A percentile compares a stretch with the other conserved stretches of the same genome.
Evolutionary conservation across 2,329 filamentous ascomycete genomes (phyloP).

Genomic region (Delphinella strobiligena): DNA sequence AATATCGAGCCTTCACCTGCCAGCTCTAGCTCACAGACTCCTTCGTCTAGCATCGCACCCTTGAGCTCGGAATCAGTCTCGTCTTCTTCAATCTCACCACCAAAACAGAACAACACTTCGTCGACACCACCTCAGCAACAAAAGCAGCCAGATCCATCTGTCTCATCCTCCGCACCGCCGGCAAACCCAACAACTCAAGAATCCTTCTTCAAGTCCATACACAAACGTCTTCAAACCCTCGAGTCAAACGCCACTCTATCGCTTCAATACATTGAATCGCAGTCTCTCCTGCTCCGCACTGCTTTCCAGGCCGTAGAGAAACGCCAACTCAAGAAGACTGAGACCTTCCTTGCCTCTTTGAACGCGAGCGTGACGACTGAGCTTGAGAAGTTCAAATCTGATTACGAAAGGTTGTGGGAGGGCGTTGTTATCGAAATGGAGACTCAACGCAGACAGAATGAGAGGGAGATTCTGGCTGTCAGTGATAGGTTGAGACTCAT

Average conservation of each 20-base stretch:
- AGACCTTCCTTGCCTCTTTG: constrained; percentile 68
- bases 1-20: neutral
- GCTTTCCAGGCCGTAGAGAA: constrained; percentile 80
- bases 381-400: constrained; percentile 61
- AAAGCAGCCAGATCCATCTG: neutral
- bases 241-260: constrained; percentile 89
- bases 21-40: neutral
- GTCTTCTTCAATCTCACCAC: neutral
- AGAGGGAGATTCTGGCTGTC: constrained; percentile 72
- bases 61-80: no score
- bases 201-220: constrained; percentile 93
- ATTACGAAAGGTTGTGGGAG: constrained; percentile 96
- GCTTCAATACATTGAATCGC: constrained; percentile 91
- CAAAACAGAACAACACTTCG: neutral
- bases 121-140: neutral
- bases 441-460: constrained; percentile 71
- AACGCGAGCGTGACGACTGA: constrained; percentile 80
- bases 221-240: constrained; percentile 80
- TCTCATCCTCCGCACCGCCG: constrained; percentile 5
- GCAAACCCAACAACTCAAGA: constrained; percentile 55
- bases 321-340: constrained; percentile 72
- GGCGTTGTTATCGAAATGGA: constrained; percentile 87
- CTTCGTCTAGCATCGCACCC: no score
- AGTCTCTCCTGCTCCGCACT: constrained; percentile 80
- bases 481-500: constrained; percentile 71